A percentile compares a stretch with the other conserved stretches of the same genome.
phyloP scores from a whole-genome alignment of 2,329 filamentous ascomycete genomes.

The Emmonsiellopsis sp. region DNA sequence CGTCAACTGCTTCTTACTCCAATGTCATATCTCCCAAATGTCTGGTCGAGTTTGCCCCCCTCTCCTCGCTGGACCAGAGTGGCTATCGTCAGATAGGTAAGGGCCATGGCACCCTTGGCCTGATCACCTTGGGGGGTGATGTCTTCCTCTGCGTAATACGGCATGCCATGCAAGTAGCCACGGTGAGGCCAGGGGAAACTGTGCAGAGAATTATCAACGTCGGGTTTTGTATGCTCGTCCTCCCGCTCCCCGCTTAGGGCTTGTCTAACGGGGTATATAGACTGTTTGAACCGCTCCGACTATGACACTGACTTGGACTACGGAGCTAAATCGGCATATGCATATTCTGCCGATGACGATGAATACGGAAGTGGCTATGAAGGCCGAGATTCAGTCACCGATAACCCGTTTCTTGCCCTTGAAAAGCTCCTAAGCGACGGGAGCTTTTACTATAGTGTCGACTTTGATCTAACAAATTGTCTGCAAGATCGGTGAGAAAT shows the following conservation, averaged over 20 bases:
- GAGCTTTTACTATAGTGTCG: slow-evolving; percentile 96
- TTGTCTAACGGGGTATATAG: slow-evolving; percentile 29
- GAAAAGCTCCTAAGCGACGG: slow-evolving; percentile 89
- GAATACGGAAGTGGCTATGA: slow-evolving; percentile 44
- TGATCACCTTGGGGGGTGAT: slow-evolving; percentile 74
- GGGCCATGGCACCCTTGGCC: slow-evolving; percentile 75
- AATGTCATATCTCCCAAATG: slow-evolving; percentile 48
- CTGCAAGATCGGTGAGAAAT: slow-evolving; percentile 66
- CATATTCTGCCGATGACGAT: slow-evolving; percentile 45
- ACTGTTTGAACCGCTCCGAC: slow-evolving; percentile 76
- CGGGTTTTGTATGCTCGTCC: slow-evolving; percentile 55
- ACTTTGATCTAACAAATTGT: slow-evolving; percentile 91
- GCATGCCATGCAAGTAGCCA: slow-evolving; percentile 66
- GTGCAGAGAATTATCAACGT: slow-evolving; percentile 79
- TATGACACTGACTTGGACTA: slow-evolving; percentile 68
- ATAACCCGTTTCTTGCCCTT: slow-evolving; percentile 82
- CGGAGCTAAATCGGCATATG: slow-evolving; percentile 38
- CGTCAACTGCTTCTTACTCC: slow-evolving; percentile 31
- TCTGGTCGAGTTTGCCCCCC: slow-evolving; percentile 75
- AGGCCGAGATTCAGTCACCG: slow-evolving; percentile 59
- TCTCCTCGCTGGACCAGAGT: slow-evolving; percentile 55
- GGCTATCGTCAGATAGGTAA: slow-evolving; percentile 71
- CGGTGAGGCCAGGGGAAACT: slow-evolving; percentile 75
- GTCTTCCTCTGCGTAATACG: slow-evolving; percentile 89
- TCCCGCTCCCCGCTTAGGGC: not conserved